phyloP scores from a whole-genome alignment of 345 rosid species.

The Murraya koenigii region DNA sequence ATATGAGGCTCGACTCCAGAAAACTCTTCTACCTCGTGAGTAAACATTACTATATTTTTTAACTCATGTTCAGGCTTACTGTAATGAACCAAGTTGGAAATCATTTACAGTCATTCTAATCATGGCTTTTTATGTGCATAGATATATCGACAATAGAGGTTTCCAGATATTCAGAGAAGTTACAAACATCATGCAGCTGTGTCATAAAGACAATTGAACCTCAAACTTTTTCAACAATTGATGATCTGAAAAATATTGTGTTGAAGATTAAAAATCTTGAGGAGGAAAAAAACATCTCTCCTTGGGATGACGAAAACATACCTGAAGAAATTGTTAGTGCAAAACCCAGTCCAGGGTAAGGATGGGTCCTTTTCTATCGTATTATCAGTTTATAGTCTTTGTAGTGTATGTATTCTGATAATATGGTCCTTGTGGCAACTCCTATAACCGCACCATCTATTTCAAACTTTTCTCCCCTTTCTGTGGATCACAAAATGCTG shows the following conservation, averaged over 20 bases:
- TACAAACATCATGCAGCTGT: constrained; percentile 67
- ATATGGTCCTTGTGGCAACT: not conserved
- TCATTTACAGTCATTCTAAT: not conserved
- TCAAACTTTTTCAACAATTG: constrained; percentile 57
- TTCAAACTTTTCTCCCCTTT: not conserved
- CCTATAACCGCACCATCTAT: not conserved
- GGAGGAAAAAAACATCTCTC: constrained; percentile 54
- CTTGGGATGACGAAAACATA: constrained; percentile 83
- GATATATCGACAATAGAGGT: constrained; percentile 80
- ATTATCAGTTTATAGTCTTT: constrained; percentile 2
- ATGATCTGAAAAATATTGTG: constrained; percentile 56
- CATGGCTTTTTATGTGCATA: constrained; percentile 26
- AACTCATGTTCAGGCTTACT: not conserved
- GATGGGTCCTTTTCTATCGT: constrained; percentile 15
- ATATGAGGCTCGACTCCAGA: constrained; percentile 86
- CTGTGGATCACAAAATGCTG: not conserved
- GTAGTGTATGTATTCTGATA: not conserved
- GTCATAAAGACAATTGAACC: constrained; percentile 86
- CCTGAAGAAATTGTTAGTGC: constrained; percentile 76
- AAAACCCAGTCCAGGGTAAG: constrained; percentile 81
- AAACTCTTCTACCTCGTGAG: constrained; percentile 85
- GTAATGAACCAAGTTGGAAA: constrained; percentile 1
- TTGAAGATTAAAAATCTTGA: constrained; percentile 58
- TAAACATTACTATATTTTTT: constrained; percentile 14
- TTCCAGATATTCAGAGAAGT: constrained; percentile 72